These are phyloP conservation scores for Suillus subaureus DNA, from an alignment of 768 basidiomycete genomes.

Conservation along the genomic window DNA sequence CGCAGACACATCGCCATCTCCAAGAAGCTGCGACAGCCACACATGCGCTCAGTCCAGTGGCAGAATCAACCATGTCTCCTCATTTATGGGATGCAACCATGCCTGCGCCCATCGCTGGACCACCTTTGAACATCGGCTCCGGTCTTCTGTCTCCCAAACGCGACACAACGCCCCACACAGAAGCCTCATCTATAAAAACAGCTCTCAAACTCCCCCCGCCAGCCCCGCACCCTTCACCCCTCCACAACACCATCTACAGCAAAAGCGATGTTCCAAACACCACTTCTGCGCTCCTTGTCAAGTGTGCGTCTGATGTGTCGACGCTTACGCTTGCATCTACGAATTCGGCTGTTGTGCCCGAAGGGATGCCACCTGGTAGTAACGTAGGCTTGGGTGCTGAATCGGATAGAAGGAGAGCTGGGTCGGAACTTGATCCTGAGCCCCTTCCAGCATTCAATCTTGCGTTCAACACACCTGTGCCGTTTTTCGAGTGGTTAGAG, in stretches of 20 bases:
- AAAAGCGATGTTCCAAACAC: background rate
- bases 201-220: background rate
- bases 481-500: conserved; percentile 79
- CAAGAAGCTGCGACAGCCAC: background rate
- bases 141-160: background rate
- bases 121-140: background rate
- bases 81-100: conserved; percentile 1
- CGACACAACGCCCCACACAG: background rate
- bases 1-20: background rate
- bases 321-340: background rate
- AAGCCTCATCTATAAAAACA: background rate
- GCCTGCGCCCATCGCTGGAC: conserved; percentile 1
- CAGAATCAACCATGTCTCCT: background rate
- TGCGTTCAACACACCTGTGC: conserved; percentile 57
- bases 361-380: background rate
- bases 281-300: background rate
- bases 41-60: background rate
- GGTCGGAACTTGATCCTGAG: conserved; percentile 11
- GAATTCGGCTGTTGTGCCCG: background rate
- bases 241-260: background rate
- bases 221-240: background rate
- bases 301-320: background rate
- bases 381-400: background rate
- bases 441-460: conserved; percentile 63
- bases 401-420: background rate